Evolutionary conservation across 306 rosid genomes (phyloP).

Genomic region (Sindora glabra): DNA sequence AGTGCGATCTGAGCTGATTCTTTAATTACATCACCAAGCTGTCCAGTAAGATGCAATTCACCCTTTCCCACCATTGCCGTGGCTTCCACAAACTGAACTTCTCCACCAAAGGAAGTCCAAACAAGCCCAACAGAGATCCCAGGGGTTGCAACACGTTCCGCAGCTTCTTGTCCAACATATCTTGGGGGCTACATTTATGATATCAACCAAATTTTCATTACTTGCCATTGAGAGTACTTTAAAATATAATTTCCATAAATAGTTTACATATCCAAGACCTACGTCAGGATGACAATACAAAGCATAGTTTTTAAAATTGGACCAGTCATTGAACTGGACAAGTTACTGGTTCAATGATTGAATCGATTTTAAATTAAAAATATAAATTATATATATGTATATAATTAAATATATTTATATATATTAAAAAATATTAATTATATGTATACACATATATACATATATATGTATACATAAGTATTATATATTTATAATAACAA

Average conservation of each 20-base stretch:
- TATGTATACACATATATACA: too few relatives aligned
- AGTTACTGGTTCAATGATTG: too few relatives aligned
- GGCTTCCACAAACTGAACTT: slow-evolving; percentile 98
- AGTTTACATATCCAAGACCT: not conserved
- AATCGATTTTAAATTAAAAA: too few relatives aligned
- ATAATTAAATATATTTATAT: too few relatives aligned
- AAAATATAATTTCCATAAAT: not conserved
- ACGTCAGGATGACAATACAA: too few relatives aligned
- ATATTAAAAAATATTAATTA: too few relatives aligned
- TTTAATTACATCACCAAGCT: slow-evolving; percentile 95
- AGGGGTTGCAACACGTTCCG: slow-evolving; percentile 75
- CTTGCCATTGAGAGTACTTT: slow-evolving; percentile 5
- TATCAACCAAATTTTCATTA: slow-evolving; percentile 11
- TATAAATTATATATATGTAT: too few relatives aligned
- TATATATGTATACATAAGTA: too few relatives aligned
- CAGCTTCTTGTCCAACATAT: slow-evolving; percentile 79
- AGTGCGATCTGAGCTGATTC: slow-evolving; percentile 97
- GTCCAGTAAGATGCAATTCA: slow-evolving; percentile 93
- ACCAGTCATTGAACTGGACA: too few relatives aligned
- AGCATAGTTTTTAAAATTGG: too few relatives aligned
- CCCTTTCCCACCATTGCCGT: slow-evolving; percentile 89
- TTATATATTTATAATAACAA: too few relatives aligned
- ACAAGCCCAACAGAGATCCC: slow-evolving; percentile 92
- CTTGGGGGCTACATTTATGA: slow-evolving; percentile 76
- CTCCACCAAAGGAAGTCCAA: slow-evolving; percentile 97